Percentiles rank a stretch among this genome's conserved stretches.
These are phyloP conservation scores for Citrus glauca DNA, from an alignment of 345 rosid genomes.

Conservation along the genomic window DNA sequence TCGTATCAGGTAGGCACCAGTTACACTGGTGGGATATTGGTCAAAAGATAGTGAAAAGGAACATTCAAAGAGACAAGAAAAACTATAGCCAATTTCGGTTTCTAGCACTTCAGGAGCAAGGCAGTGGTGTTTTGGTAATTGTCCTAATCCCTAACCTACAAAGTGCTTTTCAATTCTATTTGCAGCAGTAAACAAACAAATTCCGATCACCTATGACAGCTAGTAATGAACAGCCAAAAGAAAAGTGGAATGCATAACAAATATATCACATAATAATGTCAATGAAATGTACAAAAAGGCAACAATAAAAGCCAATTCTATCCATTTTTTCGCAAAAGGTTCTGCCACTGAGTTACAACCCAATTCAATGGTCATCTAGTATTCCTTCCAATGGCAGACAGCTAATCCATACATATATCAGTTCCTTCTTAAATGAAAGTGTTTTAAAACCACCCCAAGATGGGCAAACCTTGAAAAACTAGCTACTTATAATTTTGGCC, in stretches of 20 bases:
- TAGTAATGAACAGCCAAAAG: not conserved
- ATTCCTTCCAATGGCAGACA: conserved; percentile 10
- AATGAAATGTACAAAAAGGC: conserved; percentile 11
- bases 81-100: not conserved
- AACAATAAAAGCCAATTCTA: conserved; percentile 3
- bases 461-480: conserved; percentile 5
- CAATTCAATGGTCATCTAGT: not conserved
- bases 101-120: not conserved
- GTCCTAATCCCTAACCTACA: conserved; percentile 8
- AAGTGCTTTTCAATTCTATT: not conserved
- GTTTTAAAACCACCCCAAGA: not conserved
- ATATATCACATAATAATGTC: not conserved
- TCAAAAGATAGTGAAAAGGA: not conserved
- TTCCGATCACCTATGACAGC: not conserved
- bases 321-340: conserved; percentile 9
- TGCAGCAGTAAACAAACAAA: not conserved
- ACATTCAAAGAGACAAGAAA: conserved; percentile 6
- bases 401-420: conserved; percentile 4
- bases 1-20: not conserved
- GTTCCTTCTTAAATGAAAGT: not conserved
- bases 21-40: not conserved
- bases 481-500: conserved; percentile 6
- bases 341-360: conserved; percentile 7
- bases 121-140: conserved; percentile 3
- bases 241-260: not conserved